phyloP scores from a whole-genome alignment of 306 rosid genomes.

The Gillenia trifoliata region DNA sequence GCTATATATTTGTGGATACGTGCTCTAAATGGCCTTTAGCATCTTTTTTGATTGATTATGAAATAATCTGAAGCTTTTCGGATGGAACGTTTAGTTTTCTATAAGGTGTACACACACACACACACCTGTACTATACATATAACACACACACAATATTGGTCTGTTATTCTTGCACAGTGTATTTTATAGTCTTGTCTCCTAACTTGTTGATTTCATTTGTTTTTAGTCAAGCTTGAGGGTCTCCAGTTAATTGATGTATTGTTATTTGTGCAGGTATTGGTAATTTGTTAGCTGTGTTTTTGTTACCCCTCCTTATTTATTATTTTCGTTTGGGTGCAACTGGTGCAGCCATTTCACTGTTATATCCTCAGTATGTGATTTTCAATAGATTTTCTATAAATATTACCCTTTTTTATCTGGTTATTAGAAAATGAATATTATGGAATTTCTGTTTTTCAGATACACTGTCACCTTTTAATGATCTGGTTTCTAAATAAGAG shows the following conservation, averaged over 20 bases:
- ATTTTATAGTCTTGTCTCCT: not conserved
- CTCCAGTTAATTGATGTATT: constrained; percentile 24
- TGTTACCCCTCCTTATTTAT: constrained; percentile 79
- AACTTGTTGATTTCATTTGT: not conserved
- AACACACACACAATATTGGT: not conserved
- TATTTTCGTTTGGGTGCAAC: constrained; percentile 68
- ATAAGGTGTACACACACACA: not conserved
- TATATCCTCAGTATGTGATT: constrained; percentile 81
- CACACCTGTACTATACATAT: too few relatives aligned
- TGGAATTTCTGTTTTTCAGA: constrained; percentile 42
- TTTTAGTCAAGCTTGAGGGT: constrained; percentile 15
- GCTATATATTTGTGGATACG: not conserved
- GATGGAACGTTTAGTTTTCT: not conserved
- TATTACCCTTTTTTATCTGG: constrained; percentile 7
- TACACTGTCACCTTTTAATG: constrained; percentile 77
- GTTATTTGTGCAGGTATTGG: constrained; percentile 66
- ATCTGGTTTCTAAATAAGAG: constrained; percentile 70
- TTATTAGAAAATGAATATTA: constrained; percentile 13
- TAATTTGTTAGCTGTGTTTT: constrained; percentile 66
- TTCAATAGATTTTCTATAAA: constrained; percentile 11
- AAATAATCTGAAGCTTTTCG: not conserved
- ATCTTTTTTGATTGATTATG: not conserved
- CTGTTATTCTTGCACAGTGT: not conserved
- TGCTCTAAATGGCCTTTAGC: not conserved
- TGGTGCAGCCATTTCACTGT: constrained; percentile 90